Conservation (phyloP, 768 basidiomycete genomes). For the Coprinopsis cinerea region DNA sequence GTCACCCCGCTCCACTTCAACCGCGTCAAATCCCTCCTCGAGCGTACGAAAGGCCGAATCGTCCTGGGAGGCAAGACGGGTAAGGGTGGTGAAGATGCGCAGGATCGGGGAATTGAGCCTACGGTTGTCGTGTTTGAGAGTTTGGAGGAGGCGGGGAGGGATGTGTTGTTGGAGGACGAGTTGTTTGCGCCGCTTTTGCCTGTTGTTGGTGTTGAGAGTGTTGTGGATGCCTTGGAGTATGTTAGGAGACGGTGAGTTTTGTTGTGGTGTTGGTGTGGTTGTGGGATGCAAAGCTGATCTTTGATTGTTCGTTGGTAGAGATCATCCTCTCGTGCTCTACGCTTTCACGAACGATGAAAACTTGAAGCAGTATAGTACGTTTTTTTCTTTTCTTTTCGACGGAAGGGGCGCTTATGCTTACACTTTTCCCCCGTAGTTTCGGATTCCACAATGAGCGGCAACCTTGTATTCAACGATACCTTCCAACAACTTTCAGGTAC, state of each 20-base stretch:
- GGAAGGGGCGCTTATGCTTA: not conserved
- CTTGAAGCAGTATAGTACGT: conserved; percentile 33
- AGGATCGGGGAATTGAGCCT: conserved; percentile 46
- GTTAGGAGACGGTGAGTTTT: conserved; percentile 42
- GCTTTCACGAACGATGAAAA: conserved; percentile 48
- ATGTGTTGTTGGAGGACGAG: conserved; percentile 64
- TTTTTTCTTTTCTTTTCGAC: not conserved
- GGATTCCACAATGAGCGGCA: conserved; percentile 50
- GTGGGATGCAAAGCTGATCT: not conserved
- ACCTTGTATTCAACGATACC: conserved; percentile 53
- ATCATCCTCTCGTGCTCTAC: conserved; percentile 58
- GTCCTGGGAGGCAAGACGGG: conserved; percentile 38
- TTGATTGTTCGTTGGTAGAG: conserved; percentile 24
- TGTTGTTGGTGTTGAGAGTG: conserved; percentile 48
- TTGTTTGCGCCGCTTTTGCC: conserved; percentile 71
- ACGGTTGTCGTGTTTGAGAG: conserved; percentile 52
- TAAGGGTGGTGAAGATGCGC: conserved; percentile 31
- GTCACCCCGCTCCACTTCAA: conserved; percentile 48
- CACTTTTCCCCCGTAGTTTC: conserved; percentile 36
- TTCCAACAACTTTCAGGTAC: conserved; percentile 47
- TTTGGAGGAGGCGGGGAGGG: conserved; percentile 40
- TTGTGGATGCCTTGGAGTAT: conserved; percentile 52
- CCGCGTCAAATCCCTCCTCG: conserved; percentile 46
- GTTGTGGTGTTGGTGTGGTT: not conserved
- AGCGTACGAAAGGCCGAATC: conserved; percentile 48